Evolutionary conservation across 1,139 yeast genomes (phyloP).

Genomic region (Yamadazyma jaroonii): DNA sequence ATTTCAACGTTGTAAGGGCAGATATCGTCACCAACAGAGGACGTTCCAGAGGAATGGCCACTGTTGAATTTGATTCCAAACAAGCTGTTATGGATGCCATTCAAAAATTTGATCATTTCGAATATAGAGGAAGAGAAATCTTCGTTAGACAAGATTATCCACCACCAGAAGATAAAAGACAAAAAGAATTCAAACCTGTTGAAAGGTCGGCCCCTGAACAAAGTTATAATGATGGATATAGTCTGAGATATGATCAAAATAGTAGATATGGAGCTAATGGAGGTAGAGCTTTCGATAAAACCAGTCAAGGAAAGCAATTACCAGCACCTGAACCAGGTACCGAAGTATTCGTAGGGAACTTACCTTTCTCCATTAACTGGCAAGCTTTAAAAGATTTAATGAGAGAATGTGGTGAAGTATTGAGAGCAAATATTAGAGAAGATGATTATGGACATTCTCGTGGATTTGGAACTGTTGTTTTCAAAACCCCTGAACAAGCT

Average conservation of each 20-base stretch:
- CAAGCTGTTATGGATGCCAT: constrained; percentile 79
- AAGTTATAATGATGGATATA: constrained; percentile 14
- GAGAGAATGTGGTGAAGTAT: constrained; percentile 71
- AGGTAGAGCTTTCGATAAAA: constrained; percentile 10
- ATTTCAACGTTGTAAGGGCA: constrained; percentile 78
- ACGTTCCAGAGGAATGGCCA: constrained; percentile 88
- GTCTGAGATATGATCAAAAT: constrained; percentile 9
- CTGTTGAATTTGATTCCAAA: constrained; percentile 75
- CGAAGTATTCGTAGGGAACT: constrained; percentile 78
- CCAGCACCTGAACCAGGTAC: constrained; percentile 40
- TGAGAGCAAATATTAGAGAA: constrained; percentile 75
- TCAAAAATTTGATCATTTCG: constrained; percentile 62
- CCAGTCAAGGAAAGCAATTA: constrained; percentile 1
- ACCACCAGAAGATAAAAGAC: constrained; percentile 52
- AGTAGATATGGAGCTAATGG: constrained; percentile 4
- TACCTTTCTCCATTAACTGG: constrained; percentile 82
- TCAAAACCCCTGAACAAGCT: constrained; percentile 58
- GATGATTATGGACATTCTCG: constrained; percentile 75
- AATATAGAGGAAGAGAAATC: constrained; percentile 73
- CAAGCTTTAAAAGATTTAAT: constrained; percentile 83
- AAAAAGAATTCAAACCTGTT: constrained; percentile 13
- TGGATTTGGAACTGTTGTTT: constrained; percentile 82
- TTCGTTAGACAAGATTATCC: constrained; percentile 90
- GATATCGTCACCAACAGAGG: constrained; percentile 84
- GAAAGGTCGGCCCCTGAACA: constrained; percentile 13